Evolutionary conservation across 495 filamentous ascomycete genomes (phyloP).

Genomic region (Ascodesmis nigricans): DNA sequence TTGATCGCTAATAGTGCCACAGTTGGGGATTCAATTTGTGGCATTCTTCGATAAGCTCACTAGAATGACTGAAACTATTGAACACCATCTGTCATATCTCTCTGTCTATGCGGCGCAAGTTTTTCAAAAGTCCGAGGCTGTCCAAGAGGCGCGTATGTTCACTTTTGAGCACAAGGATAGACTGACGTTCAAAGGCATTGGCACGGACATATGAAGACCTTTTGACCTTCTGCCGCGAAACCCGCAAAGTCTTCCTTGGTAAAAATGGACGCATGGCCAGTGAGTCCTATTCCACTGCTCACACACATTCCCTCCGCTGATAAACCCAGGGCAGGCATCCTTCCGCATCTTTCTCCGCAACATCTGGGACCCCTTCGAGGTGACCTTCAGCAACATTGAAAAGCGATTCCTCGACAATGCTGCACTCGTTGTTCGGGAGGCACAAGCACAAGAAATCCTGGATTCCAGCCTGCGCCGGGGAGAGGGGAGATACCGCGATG

Average conservation of each 20-base stretch:
- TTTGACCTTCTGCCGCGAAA: constrained; percentile 1
- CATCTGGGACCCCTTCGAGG: constrained; percentile 4
- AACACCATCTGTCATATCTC: constrained; percentile 3
- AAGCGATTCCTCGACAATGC: constrained; percentile 5
- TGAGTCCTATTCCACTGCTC: not conserved
- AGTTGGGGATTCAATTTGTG: constrained; percentile 6
- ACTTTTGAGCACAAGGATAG: not conserved
- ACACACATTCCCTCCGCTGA: not conserved
- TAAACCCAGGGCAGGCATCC: constrained; percentile 2
- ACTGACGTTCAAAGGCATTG: not conserved
- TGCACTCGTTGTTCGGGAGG: constrained; percentile 5
- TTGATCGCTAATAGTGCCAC: not conserved
- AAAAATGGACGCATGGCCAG: constrained; percentile 1
- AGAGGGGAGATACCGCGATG: constrained; percentile 1
- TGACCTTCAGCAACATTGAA: constrained; percentile 3
- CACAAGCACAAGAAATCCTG: constrained; percentile 6
- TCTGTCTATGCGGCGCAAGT: constrained; percentile 1
- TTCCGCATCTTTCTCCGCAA: constrained; percentile 4
- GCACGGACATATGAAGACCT: constrained; percentile 4
- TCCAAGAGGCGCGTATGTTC: not conserved
- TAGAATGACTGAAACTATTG: constrained; percentile 3
- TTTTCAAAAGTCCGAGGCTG: constrained; percentile 5
- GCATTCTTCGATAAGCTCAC: constrained; percentile 4
- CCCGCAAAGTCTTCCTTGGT: constrained; percentile 1
- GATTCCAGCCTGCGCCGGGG: not conserved